These are phyloP conservation scores for Pugionium dolabratum DNA, from an alignment of 345 rosid species.

Conservation along the genomic window DNA sequence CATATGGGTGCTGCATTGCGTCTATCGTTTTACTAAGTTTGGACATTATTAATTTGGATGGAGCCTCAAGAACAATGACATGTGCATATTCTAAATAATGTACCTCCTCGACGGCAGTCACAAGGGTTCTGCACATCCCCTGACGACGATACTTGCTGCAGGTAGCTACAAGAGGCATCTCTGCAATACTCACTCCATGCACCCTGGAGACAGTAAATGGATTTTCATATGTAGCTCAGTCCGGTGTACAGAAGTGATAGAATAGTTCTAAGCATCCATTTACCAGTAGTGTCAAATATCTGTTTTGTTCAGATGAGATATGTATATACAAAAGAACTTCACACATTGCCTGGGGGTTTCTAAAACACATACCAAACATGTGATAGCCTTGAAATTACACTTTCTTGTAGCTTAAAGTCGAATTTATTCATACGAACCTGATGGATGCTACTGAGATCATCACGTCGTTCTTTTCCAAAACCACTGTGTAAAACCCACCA, in stretches of 20 bases:
- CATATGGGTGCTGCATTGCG: not conserved
- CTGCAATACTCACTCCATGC: slow-evolving; percentile 81
- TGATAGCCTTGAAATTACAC: slow-evolving; percentile 16
- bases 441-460: slow-evolving; percentile 86
- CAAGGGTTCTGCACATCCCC: slow-evolving; percentile 88
- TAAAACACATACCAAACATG: slow-evolving; percentile 2
- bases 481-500: slow-evolving; percentile 76
- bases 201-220: slow-evolving; percentile 52
- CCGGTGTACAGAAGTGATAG: not conserved
- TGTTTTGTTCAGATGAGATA: slow-evolving; percentile 4
- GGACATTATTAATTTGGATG: slow-evolving; percentile 19
- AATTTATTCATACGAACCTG: slow-evolving; percentile 53
- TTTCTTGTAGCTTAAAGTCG: not conserved
- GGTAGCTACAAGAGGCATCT: slow-evolving; percentile 98
- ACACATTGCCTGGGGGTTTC: slow-evolving; percentile 9
- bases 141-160: slow-evolving; percentile 82
- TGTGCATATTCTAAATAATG: slow-evolving; percentile 1
- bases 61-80: slow-evolving; percentile 17
- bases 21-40: not conserved
- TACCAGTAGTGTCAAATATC: slow-evolving; percentile 3
- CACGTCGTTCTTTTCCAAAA: slow-evolving; percentile 84
- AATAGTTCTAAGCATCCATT: slow-evolving; percentile 2
- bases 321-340: not conserved
- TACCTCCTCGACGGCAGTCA: slow-evolving; percentile 87
- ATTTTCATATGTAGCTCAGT: slow-evolving; percentile 15